These are phyloP conservation scores for Fragaria nilgerrensis DNA, from an alignment of 306 rosid species.

Conservation along the genomic window DNA sequence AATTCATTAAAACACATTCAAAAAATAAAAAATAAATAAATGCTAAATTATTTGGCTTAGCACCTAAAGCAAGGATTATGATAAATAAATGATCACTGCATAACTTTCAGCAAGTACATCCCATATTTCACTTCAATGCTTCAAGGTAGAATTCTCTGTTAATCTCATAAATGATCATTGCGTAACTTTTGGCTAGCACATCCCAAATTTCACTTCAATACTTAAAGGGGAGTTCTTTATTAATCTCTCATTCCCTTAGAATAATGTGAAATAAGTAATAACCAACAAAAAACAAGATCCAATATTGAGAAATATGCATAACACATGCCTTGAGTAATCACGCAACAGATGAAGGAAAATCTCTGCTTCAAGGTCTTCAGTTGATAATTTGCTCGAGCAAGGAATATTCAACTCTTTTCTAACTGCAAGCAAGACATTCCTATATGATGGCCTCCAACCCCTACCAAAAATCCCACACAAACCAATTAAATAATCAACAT, in stretches of 20 bases:
- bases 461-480: conserved; percentile 36
- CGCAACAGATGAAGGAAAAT: conserved; percentile 85
- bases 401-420: conserved; percentile 62
- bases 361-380: conserved; percentile 89
- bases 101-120: not conserved
- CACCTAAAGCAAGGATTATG: not conserved
- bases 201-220: not conserved
- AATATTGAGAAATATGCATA: not conserved
- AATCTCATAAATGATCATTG: not conserved
- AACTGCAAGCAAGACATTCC: conserved; percentile 77
- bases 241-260: not conserved
- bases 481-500: conserved; percentile 14
- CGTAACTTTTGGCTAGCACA: not conserved
- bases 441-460: conserved; percentile 98
- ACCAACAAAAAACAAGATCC: not conserved
- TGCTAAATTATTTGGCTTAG: not conserved
- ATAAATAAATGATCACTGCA: not conserved
- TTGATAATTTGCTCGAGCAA: conserved; percentile 71
- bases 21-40: not conserved
- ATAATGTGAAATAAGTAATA: not conserved
- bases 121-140: not conserved
- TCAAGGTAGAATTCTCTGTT: not conserved
- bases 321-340: conserved; percentile 49
- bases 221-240: not conserved
- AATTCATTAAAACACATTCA: conserved; percentile 20